phyloP scores from a whole-genome alignment of 2,329 filamentous ascomycete genomes.

The Alternaria solani region DNA sequence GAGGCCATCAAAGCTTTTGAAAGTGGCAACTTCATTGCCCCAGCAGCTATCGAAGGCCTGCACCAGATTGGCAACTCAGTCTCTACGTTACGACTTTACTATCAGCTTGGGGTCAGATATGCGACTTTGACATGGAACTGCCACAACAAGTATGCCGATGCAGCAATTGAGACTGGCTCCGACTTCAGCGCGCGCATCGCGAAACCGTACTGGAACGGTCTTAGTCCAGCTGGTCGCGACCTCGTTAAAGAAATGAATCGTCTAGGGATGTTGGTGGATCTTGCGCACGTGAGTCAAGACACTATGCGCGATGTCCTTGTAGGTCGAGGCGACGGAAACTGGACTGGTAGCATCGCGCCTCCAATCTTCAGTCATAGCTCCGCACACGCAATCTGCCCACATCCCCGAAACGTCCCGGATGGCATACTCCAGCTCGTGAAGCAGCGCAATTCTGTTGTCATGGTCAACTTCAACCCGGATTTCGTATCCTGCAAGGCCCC shows the following conservation, averaged over 20 bases:
- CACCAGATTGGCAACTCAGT: slow-evolving; percentile 92
- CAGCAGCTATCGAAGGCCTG: slow-evolving; percentile 65
- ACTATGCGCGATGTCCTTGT: slow-evolving; percentile 87
- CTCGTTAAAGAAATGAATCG: slow-evolving; percentile 92
- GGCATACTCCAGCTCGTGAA: slow-evolving; percentile 81
- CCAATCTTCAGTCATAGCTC: slow-evolving; percentile 91
- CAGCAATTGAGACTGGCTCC: slow-evolving; percentile 69
- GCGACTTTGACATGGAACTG: slow-evolving; percentile 93
- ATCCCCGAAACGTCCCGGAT: slow-evolving; percentile 90
- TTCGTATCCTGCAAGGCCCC: slow-evolving; percentile 79
- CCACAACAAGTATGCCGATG: slow-evolving; percentile 88
- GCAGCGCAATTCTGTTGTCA: slow-evolving; percentile 76
- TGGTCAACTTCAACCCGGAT: slow-evolving; percentile 87
- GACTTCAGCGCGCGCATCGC: slow-evolving; percentile 51
- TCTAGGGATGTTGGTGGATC: slow-evolving; percentile 91
- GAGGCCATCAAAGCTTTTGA: slow-evolving; percentile 66
- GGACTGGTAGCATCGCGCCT: slow-evolving; percentile 78
- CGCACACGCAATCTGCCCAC: slow-evolving; percentile 80
- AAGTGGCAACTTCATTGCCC: slow-evolving; percentile 46
- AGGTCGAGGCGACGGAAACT: slow-evolving; percentile 59
- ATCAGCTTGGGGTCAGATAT: slow-evolving; percentile 83
- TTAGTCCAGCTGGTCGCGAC: slow-evolving; percentile 73
- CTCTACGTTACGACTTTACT: slow-evolving; percentile 76
- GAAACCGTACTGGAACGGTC: slow-evolving; percentile 71
- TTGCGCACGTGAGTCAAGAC: slow-evolving; percentile 78